Evolutionary conservation across 2,329 filamentous ascomycete genomes (phyloP).

Genomic region (Geosmithia flava): DNA sequence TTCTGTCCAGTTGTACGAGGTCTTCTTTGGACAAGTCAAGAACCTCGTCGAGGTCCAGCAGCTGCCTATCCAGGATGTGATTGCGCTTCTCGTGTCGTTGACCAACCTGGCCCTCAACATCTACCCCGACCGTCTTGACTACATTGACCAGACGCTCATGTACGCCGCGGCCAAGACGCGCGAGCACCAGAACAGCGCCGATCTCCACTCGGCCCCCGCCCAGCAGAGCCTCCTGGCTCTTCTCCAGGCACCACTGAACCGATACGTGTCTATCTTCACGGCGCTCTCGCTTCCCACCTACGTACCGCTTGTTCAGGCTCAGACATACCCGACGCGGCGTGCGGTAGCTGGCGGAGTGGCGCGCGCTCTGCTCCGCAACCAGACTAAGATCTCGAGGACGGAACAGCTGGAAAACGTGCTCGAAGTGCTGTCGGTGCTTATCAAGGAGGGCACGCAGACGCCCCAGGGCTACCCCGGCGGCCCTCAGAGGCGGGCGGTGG

Average conservation of each 20-base stretch:
- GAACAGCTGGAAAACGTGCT: constrained; percentile 80
- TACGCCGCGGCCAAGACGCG: constrained; percentile 79
- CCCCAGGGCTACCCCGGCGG: constrained; percentile 76
- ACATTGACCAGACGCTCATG: constrained; percentile 84
- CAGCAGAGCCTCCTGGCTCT: constrained; percentile 85
- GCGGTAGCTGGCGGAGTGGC: constrained; percentile 85
- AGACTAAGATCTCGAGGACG: constrained; percentile 64
- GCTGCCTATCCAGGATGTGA: constrained; percentile 86
- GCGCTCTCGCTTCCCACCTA: constrained; percentile 86
- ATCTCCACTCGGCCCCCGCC: constrained; percentile 75
- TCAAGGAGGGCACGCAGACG: constrained; percentile 81
- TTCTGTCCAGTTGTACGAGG: constrained; percentile 84
- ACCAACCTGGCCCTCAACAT: constrained; percentile 91
- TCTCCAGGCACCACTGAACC: constrained; percentile 78
- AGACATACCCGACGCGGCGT: constrained; percentile 84
- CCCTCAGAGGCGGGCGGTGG: constrained; percentile 59
- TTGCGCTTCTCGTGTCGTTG: constrained; percentile 85
- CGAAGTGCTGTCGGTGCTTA: constrained; percentile 78
- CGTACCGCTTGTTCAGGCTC: constrained; percentile 76
- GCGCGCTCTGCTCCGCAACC: constrained; percentile 68
- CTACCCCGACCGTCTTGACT: constrained; percentile 84
- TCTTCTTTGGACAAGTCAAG: constrained; percentile 94
- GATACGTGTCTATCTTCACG: constrained; percentile 93
- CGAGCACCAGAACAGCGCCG: constrained; percentile 88
- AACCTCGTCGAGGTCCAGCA: constrained; percentile 85